phyloP scores from a whole-genome alignment of 805 yeast species.

The Pichia gijzeniarum region DNA sequence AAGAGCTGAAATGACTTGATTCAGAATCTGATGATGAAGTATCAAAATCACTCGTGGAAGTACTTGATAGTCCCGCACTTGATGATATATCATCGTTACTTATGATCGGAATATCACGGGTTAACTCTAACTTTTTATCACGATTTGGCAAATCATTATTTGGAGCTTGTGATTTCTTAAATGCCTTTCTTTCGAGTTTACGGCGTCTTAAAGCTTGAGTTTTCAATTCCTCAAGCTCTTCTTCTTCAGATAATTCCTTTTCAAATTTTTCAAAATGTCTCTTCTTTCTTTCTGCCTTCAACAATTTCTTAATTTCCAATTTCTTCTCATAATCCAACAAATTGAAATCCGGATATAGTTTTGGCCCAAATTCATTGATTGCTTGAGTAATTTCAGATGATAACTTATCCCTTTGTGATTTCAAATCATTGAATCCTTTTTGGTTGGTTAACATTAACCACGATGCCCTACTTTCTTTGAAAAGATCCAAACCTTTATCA shows the following conservation, averaged over 20 bases:
- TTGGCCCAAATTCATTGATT: conserved; percentile 78
- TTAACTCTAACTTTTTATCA: conserved; percentile 29
- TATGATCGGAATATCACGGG: conserved; percentile 47
- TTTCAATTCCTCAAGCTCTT: conserved; percentile 44
- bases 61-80: conserved; percentile 27
- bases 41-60: conserved; percentile 25
- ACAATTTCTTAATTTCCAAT: conserved; percentile 28
- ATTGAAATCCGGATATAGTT: conserved; percentile 81
- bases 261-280: conserved; percentile 16
- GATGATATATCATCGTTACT: conserved; percentile 36
- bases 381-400: conserved; percentile 69
- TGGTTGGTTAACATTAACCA: conserved; percentile 59
- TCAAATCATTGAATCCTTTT: conserved; percentile 49
- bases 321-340: conserved; percentile 40
- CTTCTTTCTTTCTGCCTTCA: conserved; percentile 23
- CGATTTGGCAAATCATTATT: conserved; percentile 9
- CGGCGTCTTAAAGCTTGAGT: conserved; percentile 42
- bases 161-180: conserved; percentile 14
- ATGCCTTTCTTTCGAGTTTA: conserved; percentile 29
- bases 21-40: conserved; percentile 15
- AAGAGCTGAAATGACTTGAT: not conserved
- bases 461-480: conserved; percentile 77
- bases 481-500: conserved; percentile 86
- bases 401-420: conserved; percentile 53
- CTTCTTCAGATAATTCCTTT: conserved; percentile 30